Base-by-base conservation (phyloP, 1,139 yeast genomes). In the Pichia sp. region DNA sequence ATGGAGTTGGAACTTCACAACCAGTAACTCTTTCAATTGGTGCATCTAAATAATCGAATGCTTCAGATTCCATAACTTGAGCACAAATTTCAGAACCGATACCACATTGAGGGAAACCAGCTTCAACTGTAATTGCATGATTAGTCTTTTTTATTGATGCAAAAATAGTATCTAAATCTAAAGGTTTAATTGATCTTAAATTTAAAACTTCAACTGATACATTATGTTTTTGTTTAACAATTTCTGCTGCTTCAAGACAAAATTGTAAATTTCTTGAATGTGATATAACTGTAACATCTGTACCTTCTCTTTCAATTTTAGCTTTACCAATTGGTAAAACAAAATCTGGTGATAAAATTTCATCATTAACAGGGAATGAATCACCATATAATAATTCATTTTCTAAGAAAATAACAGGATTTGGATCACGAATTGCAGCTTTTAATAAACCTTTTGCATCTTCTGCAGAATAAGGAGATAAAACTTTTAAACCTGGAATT, bases 1-100 rank as follows among this genome's bases (percentile, higher is more conserved):
- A 94, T 55, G 99, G 99, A 58, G 98, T 94, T 66, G 99, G 98
- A 33, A 90, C 97, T 73, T 94, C 99, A 65, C 97, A 95, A 68
- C 98, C 98, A 50, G 98, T 94, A 62, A 90, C 94, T 77, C 98
- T 87, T 73, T 85, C 95, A 57, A 92, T 92, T 58, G 99, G 99
- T 53, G 98, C 96, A 69, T 94, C 99, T 68, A 94, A 80, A 78
- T 89, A 87, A 71, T 94, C 98, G 59, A 92, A 92, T 47, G 96
- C 97, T 70, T 90, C 97, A 46, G 95, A 81, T 74, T 94, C 99
- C 97, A 92, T 89, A 64, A 94, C 77, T 71, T 89, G 96, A 53
- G 97, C 98, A 65, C 92, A 82, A 62, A 94, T 86, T 76, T 94
- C 99, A 46, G 97, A 87, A 62, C 98, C 98, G 57, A 94, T 95